Evolutionary conservation across 78 protist genomes (phyloP).

Genomic region (Dictyostelium intermedium): DNA sequence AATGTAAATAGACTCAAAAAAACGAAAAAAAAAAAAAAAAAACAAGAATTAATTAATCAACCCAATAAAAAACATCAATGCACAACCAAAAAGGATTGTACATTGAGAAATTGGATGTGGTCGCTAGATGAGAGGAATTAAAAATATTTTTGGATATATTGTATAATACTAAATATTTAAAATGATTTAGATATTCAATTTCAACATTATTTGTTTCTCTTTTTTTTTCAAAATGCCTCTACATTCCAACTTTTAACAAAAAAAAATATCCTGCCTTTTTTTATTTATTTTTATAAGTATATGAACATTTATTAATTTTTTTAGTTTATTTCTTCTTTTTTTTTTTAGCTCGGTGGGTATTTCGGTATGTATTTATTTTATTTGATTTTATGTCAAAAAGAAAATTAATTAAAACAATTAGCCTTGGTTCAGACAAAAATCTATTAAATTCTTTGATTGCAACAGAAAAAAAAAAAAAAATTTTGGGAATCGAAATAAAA

Average conservation of each 20-base stretch:
- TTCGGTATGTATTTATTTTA: too few relatives aligned
- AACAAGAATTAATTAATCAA: neutral
- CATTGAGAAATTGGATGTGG: neutral
- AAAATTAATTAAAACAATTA: too few relatives aligned
- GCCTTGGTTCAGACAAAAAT: too few relatives aligned
- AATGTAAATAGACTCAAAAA: neutral
- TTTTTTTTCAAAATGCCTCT: neutral
- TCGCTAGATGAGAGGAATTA: neutral
- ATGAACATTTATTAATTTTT: too few relatives aligned
- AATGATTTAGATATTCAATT: neutral
- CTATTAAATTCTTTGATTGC: too few relatives aligned
- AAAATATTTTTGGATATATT: neutral
- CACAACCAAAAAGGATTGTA: too few relatives aligned
- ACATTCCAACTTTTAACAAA: neutral
- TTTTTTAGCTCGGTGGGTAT: too few relatives aligned
- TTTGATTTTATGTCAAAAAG: too few relatives aligned
- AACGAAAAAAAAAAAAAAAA: neutral
- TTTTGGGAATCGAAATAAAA: too few relatives aligned
- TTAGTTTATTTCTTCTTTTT: too few relatives aligned
- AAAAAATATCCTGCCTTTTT: neutral
- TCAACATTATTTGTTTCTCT: neutral
- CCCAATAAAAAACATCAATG: neutral
- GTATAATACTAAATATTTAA: neutral
- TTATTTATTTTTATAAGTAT: too few relatives aligned
- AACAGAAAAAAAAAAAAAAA: too few relatives aligned